These are phyloP conservation scores for Delphinella strobiligena DNA, from an alignment of 2,329 filamentous ascomycete genomes.

Conservation along the genomic window DNA sequence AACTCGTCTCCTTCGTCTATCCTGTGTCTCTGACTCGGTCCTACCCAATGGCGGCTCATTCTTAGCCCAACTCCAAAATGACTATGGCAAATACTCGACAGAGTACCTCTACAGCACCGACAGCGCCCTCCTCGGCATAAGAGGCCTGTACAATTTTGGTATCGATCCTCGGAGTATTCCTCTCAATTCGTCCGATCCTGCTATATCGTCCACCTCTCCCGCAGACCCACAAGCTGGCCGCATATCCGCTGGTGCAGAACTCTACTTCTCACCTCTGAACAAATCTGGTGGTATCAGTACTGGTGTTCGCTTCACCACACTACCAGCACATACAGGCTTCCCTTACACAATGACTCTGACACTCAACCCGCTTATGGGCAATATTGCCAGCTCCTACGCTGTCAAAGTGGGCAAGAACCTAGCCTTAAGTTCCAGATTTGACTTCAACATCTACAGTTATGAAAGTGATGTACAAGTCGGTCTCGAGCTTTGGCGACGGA, in stretches of 20 bases:
- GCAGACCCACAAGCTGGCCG: conserved; percentile 59
- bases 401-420: conserved; percentile 75
- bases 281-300: conserved; percentile 87
- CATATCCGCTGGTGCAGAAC: conserved; percentile 81
- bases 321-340: conserved; percentile 69
- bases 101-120: conserved; percentile 91
- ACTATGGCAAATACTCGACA: conserved; percentile 74
- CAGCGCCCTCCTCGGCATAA: conserved; percentile 73
- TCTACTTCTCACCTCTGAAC: conserved; percentile 92
- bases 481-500: conserved; percentile 76
- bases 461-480: conserved; percentile 89
- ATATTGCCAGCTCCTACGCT: conserved; percentile 80
- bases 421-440: conserved; percentile 78
- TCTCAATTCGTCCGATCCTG: conserved; percentile 8
- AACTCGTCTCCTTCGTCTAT: conserved; percentile 66
- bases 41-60: conserved; percentile 66
- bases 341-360: conserved; percentile 90
- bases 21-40: conserved; percentile 60
- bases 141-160: conserved; percentile 92
- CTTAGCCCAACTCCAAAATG: conserved; percentile 63
- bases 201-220: conserved; percentile 6
- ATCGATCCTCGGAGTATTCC: conserved; percentile 43
- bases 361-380: conserved; percentile 88
- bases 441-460: conserved; percentile 97
- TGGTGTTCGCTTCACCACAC: conserved; percentile 77